phyloP scores from a whole-genome alignment of 1,284 basidiomycete species.

The Inonotus obliquus region DNA sequence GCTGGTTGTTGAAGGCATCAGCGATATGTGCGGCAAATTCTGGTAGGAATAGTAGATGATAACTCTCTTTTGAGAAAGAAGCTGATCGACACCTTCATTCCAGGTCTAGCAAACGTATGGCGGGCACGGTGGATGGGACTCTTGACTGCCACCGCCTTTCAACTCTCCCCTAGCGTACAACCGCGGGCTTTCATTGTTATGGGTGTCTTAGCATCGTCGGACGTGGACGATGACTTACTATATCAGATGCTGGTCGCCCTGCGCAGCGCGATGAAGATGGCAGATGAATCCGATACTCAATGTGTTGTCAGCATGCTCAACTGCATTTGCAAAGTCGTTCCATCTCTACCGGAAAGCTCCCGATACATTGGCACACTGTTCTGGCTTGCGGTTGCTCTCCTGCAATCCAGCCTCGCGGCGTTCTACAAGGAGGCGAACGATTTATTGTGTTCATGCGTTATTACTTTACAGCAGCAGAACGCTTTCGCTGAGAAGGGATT shows the following conservation, averaged over 20 bases:
- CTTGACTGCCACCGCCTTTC: slow-evolving; percentile 90
- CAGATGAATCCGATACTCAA: slow-evolving; percentile 66
- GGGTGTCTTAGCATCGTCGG: slow-evolving; percentile 72
- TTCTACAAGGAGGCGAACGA: slow-evolving; percentile 70
- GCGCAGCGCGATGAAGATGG: slow-evolving; percentile 57
- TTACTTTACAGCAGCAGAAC: slow-evolving; percentile 59
- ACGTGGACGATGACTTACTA: slow-evolving; percentile 83
- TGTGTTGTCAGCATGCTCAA: slow-evolving; percentile 84
- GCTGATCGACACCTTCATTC: not conserved
- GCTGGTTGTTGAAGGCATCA: slow-evolving; percentile 62
- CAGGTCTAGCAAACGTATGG: slow-evolving; percentile 89
- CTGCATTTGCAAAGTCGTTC: slow-evolving; percentile 75
- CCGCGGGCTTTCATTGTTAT: slow-evolving; percentile 86
- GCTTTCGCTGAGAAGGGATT: slow-evolving; percentile 53
- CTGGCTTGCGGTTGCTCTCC: slow-evolving; percentile 80
- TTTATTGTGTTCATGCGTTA: slow-evolving; percentile 62
- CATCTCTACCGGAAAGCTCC: slow-evolving; percentile 62
- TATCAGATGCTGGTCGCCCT: slow-evolving; percentile 88
- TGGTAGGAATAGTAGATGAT: slow-evolving; percentile 44
- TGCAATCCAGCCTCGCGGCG: slow-evolving; percentile 71
- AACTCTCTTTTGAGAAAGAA: not conserved
- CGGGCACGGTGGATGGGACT: slow-evolving; percentile 91
- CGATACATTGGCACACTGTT: slow-evolving; percentile 74
- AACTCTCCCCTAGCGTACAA: slow-evolving; percentile 86
- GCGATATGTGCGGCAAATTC: slow-evolving; percentile 60